Base-by-base conservation (phyloP, 75 land plant genomes). In the Pseudotsuga menziesii region DNA sequence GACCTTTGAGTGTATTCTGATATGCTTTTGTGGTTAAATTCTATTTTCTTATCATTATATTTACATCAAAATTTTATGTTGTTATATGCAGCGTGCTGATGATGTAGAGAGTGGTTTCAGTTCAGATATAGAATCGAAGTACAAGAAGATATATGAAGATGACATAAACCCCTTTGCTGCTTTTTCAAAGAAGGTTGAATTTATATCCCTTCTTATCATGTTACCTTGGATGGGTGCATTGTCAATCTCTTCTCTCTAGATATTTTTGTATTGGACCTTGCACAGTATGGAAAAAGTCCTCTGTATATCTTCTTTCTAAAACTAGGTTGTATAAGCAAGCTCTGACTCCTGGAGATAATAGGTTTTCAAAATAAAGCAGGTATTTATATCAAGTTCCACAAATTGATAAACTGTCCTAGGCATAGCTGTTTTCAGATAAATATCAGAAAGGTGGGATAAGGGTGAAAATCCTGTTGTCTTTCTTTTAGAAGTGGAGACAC, bases 81-180 rank as follows among this genome's bases (percentile, higher is more conserved):
- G 32, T 8, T 35, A 39, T 78, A 73, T 71, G 72, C 90, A 97
- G 99, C 84, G 87, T 76, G 81, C 82, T 19, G 99, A 96, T 72
- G 99, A 97, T 87, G 73, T 92, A 83, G 99, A 97, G 81, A 81
- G 93, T 73, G 99, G 99, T 56, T 89, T 87, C 66, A 87, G 83
- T 32, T 95, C 95, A 74, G 99, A 97, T 87, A 88, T 97, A 39
- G 99, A 97, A 78, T 86, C 92, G 25, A 97, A 97, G 83, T 97
- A 97, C 80, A 97, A 91, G 78, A 97, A 97, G 81, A 92, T 97
- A 32, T 97, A 97, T 79, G 99, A 97, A 73, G 99, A 97, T 78
- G 99, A 97, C 78, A 97, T 97, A 77, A 97, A 97, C 78, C 99
- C 99, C 1, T 97, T 97, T 80, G 89, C 93, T 72, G 98, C 98